Evolutionary conservation across 2,329 filamentous ascomycete species (phyloP), one percentile per base, ranked within the genome.

Genomic region (Curvularia hawaiiensis): DNA sequence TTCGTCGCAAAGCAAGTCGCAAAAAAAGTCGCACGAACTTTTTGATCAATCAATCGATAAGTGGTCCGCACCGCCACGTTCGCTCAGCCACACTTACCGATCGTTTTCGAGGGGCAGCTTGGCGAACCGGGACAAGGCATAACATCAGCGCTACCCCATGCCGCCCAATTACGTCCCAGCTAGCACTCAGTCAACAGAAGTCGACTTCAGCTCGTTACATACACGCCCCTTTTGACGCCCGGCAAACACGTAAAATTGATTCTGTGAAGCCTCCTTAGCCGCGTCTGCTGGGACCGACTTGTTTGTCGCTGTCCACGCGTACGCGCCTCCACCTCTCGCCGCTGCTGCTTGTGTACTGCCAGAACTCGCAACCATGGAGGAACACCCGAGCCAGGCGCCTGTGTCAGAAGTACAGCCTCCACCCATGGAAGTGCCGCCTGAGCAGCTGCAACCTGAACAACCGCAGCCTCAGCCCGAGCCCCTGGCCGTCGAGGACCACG

Each of bases 221-320:
- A 40, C 35, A 50, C 47, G 24, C 24, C 47, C 47, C 35, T 28
- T 50, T 50, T 50, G 35, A 14, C 48, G 24, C 31, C 28, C 24
- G 20, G 31, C 38, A 22, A 39, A 40, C 47, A 22, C 47, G 47
- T 40, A n/a, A 40, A 50, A 14, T 20, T 40, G 31, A 12, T n/a
- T n/a, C 47, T 18, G 26, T 9, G 24, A 40, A 20, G 16, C 10
- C 10, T 9, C 24, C 10, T 7, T n/a, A 2, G 35, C 28, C 47
- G 35, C 47, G 35, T 40, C 47, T 38, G 22, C 47, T n/a, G 24
- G 35, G 22, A 20, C 22, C 33, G n/a, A 20, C 33, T 45, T 31
- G 53, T 33, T 20, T 52, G 14, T 22, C 28, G 18, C 50, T 53
- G 61, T 61, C 62, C 65, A 73, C 73, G 72, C 72, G 70, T 70